Base-by-base conservation (phyloP, 345 rosid genomes). In the Conringia planisiliqua region DNA sequence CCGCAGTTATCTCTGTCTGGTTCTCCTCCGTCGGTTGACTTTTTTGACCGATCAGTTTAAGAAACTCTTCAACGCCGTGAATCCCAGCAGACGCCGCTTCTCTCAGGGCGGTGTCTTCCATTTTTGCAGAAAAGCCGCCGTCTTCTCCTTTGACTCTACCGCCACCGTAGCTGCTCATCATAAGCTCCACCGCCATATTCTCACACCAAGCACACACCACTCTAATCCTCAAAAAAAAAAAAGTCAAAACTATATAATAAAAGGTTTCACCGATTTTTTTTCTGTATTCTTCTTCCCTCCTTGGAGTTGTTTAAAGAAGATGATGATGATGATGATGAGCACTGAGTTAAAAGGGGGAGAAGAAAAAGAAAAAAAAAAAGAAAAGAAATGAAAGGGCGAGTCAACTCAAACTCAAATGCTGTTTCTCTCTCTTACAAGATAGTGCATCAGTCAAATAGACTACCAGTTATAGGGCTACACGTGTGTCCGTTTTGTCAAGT, bases 1-100 rank as follows among this genome's bases (percentile, higher is more conserved):
- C 91, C n/a, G 83, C 87, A 65, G 75, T 66, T 67, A 90, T 84
- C 71, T 85, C 87, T 6, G 69, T 81, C 20, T 61, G 70, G 12
- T 70, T 78, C 36, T 63, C 62, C 6, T 77, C 82, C 1, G 74
- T 68, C 0, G 55, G 82, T 18, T 83, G 87, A 47, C 66, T 81
- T 62, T 85, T 82, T 50, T 85, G 78, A 24, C 83, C 77, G 13
- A 90, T 73, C 39, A 93, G 71, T 44, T 81, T 81, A 0, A 91
- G 84, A 55, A 94, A 79, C 69, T 94, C 87, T 52, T 89, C 96
- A 5, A 91, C 96, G 72, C 91, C 87, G 72, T 85, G 86, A 78
- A 91, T 86, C 70, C 98, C 96, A 0, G 91, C 91, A 16, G 91
- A 66, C 0, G 95, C 88, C 0, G 96, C 98, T 51, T 91, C 98